These are phyloP conservation scores for Salix arbutifolia DNA, from an alignment of 345 rosid genomes.

Conservation along the genomic window DNA sequence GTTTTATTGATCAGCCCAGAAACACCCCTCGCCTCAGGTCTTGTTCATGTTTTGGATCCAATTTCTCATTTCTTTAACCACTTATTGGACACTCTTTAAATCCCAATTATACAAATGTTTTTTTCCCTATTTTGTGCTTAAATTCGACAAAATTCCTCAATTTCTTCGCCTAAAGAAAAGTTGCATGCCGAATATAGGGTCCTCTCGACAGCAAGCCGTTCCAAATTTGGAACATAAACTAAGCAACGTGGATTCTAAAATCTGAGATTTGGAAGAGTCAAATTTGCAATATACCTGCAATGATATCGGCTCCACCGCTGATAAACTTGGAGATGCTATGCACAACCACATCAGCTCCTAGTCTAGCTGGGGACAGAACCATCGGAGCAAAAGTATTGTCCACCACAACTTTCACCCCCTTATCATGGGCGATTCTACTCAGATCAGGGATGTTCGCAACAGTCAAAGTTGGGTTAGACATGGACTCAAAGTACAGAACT, in stretches of 20 bases:
- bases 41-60: no score
- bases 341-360: slow-evolving; percentile 90
- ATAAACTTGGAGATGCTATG: slow-evolving; percentile 93
- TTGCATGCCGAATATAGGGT: no score
- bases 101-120: neutral
- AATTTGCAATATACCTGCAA: slow-evolving; percentile 54
- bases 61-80: no score
- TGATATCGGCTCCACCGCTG: slow-evolving; percentile 94
- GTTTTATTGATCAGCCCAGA: neutral
- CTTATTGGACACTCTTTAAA: neutral
- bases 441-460: slow-evolving; percentile 79
- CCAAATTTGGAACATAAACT: no score
- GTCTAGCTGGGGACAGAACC: slow-evolving; percentile 83
- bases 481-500: slow-evolving; percentile 77
- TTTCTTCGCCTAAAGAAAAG: neutral
- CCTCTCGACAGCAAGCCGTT: no score
- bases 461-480: slow-evolving; percentile 75
- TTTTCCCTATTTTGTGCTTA: no score
- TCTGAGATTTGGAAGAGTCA: no score
- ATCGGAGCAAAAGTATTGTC: slow-evolving; percentile 93
- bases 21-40: neutral
- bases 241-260: neutral
- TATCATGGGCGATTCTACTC: slow-evolving; percentile 76
- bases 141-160: no score
- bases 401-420: slow-evolving; percentile 69